phyloP scores from a whole-genome alignment of 1,139 yeast genomes.

The Dujonia santamariae region DNA sequence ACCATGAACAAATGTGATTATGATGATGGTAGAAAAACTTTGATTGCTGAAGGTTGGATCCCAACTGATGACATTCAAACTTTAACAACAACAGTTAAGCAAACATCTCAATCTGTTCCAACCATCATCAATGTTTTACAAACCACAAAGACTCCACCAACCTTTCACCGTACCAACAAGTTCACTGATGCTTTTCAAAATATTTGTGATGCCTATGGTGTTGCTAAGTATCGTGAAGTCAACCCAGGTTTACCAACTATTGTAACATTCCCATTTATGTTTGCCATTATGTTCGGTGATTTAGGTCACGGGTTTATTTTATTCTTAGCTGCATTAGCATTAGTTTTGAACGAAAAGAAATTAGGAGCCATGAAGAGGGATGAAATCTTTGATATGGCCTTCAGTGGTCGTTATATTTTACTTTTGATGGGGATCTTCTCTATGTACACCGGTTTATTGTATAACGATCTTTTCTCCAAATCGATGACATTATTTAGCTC shows the following conservation, averaged over 20 bases:
- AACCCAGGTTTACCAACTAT: constrained; percentile 80
- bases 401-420: constrained; percentile 68
- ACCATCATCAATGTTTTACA: constrained; percentile 66
- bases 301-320: constrained; percentile 75
- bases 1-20: constrained; percentile 67
- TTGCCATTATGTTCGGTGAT: constrained; percentile 88
- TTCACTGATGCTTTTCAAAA: constrained; percentile 74
- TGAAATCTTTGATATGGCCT: constrained; percentile 83
- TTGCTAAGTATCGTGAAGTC: constrained; percentile 73
- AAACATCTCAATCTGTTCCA: constrained; percentile 48
- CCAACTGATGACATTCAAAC: constrained; percentile 56
- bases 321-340: constrained; percentile 52
- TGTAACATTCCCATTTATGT: constrained; percentile 82
- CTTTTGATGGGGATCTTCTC: constrained; percentile 75
- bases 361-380: constrained; percentile 63
- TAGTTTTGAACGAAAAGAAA: constrained; percentile 61
- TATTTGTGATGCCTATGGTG: constrained; percentile 79
- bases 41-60: constrained; percentile 80
- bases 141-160: constrained; percentile 73
- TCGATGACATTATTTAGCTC: constrained; percentile 71
- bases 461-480: constrained; percentile 74
- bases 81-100: constrained; percentile 34
- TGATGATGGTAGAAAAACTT: constrained; percentile 60
- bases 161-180: constrained; percentile 73
- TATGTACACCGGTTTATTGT: constrained; percentile 73